Base-by-base conservation (phyloP, 768 basidiomycete species). In the Arthromyces matolae region DNA sequence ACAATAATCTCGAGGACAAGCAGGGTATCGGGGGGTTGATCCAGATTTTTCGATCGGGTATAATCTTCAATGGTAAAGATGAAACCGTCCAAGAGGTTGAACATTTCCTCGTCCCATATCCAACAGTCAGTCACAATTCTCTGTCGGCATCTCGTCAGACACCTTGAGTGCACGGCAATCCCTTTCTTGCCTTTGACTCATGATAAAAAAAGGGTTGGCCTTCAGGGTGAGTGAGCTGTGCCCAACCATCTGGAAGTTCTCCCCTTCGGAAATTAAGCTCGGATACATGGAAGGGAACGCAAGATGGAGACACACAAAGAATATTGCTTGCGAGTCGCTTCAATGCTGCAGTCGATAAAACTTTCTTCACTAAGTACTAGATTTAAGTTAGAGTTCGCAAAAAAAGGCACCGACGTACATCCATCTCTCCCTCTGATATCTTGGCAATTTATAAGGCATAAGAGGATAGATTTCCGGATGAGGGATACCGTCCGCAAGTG, bases 211-310 rank as follows among this genome's bases (percentile, higher is more conserved):
- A 52, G 1, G 46, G 46, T 16, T 43, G 38, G 5, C 51, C 51
- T 52, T 48, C 45, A 1, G 51, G 51, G 10, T 50, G 53, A 5
- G 38, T 50, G 6, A 54, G n/a, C 33, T 47, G 49, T 18, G 47
- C 37, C 53, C 53, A 54, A 9, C 53, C 49, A 8, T 7, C 8
- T 16, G 53, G 49, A 18, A 50, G 25, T 9, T 27, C 20, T 5
- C 38, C 49, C 14, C 53, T 54, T n/a, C n/a, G n/a, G n/a, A n/a
- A n/a, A n/a, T n/a, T n/a, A n/a, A n/a, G n/a, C n/a, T n/a, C n/a
- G n/a, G 5, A 12, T 22, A 37, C 19, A 42, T 4, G 1, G n/a
- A n/a, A n/a, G n/a, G n/a, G n/a, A n/a, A n/a, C n/a, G n/a, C n/a
- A n/a, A n/a, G n/a, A n/a, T n/a, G n/a, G n/a, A n/a, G n/a, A n/a